Conservation (phyloP, 495 filamentous ascomycete genomes). For the Cercophora newfieldiana region DNA sequence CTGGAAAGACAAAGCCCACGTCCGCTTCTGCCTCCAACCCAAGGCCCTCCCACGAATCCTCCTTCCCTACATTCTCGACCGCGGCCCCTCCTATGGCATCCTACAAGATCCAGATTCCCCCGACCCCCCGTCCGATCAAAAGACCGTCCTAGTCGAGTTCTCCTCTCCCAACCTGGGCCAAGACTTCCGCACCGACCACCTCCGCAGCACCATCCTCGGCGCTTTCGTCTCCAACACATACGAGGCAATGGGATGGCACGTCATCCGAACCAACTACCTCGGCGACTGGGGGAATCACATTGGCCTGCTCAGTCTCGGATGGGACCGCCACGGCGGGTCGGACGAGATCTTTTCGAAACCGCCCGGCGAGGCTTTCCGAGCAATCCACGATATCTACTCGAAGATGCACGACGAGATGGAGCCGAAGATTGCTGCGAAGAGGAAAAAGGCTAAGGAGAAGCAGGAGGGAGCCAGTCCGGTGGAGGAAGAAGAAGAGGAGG, state of each 20-base stretch:
- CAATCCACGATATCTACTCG: constrained; percentile 70
- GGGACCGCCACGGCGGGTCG: constrained; percentile 63
- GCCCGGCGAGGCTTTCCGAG: constrained; percentile 59
- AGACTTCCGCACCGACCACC: constrained; percentile 59
- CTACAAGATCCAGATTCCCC: constrained; percentile 20
- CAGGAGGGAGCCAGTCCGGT: constrained; percentile 36
- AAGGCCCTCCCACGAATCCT: constrained; percentile 41
- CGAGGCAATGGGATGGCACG: constrained; percentile 59
- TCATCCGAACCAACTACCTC: constrained; percentile 8
- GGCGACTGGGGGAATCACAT: constrained; percentile 39
- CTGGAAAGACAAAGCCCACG: constrained; percentile 29
- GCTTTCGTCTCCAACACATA: constrained; percentile 70
- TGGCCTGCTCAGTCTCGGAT: constrained; percentile 68
- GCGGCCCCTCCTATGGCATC: constrained; percentile 40
- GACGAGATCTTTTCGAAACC: constrained; percentile 37
- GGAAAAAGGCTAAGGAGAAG: constrained; percentile 44
- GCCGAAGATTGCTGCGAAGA: constrained; percentile 52
- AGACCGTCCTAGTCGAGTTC: constrained; percentile 61
- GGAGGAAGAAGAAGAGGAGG: constrained; percentile 55
- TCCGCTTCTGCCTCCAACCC: constrained; percentile 42
- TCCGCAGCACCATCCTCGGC: constrained; percentile 76
- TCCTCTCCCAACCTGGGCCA: constrained; percentile 77
- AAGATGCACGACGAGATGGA: constrained; percentile 58
- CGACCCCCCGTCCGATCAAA: constrained; percentile 17
- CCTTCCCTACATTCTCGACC: constrained; percentile 46